These are phyloP conservation scores for Dactylella cylindrospora DNA, from an alignment of 2,329 filamentous ascomycete genomes.

Conservation along the genomic window DNA sequence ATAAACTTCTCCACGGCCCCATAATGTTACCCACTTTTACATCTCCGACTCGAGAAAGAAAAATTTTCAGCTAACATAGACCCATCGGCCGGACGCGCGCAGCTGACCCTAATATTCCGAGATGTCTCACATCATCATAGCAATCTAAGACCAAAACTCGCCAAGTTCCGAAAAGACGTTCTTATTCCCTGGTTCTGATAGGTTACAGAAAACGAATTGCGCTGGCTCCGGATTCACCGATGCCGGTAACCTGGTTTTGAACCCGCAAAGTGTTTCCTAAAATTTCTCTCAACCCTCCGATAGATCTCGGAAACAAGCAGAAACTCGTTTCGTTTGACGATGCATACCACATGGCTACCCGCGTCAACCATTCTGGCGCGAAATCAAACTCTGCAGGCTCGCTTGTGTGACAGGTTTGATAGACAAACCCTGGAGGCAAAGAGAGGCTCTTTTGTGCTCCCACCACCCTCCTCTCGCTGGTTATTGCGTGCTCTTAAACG, in stretches of 20 bases:
- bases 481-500: too few species aligned
- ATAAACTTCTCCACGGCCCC: not conserved
- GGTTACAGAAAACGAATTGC: slow-evolving; percentile 1
- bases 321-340: slow-evolving; percentile 1
- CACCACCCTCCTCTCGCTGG: too few species aligned
- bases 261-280: slow-evolving; percentile 13
- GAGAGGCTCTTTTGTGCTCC: too few species aligned
- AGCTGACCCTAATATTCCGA: slow-evolving; percentile 14
- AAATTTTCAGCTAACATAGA: slow-evolving; percentile 18
- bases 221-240: slow-evolving; percentile 30
- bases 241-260: slow-evolving; percentile 14
- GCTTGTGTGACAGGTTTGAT: too few species aligned
- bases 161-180: slow-evolving; percentile 42
- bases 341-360: slow-evolving; percentile 14
- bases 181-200: not conserved
- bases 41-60: not conserved
- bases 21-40: not conserved
- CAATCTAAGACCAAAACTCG: slow-evolving; percentile 2
- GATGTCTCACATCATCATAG: slow-evolving; percentile 34
- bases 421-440: too few species aligned
- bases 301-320: not conserved
- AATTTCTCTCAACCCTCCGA: slow-evolving; percentile 20
- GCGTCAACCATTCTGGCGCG: slow-evolving; percentile 10
- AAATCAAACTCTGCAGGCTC: too few species aligned
- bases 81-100: slow-evolving; percentile 6